Base-by-base conservation (phyloP, 1,284 basidiomycete species). In the Sphaerobolus stellatus region DNA sequence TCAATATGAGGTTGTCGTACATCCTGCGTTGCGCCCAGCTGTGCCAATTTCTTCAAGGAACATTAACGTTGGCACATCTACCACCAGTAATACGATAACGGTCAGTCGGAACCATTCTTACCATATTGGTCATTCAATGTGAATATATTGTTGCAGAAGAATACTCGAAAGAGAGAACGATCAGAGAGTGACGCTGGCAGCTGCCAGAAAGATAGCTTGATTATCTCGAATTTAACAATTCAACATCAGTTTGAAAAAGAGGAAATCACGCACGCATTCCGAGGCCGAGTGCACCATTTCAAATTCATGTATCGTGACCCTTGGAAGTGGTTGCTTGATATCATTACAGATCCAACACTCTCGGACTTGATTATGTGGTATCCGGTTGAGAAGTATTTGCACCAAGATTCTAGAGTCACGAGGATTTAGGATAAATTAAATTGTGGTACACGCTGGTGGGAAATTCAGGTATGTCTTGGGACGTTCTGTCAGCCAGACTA, bases 261-360 rank as follows among this genome's bases (percentile, higher is more conserved):
- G n/a, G 33, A 20, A 11, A 56, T 65, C 3, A 48, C 56, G 5
- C 55, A 53, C n/a, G 50, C 8, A 16, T 65, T 59, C 36, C 25
- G 54, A 8, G 60, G 61, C 8, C 48, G 55, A 38, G 27, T 3
- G 4, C 56, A 58, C n/a, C 33, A 46, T 25, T 64, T 62, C 40
- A 27, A 58, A 16, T 69, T 68, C 40, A 31, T 62, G 24, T 69
- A 66, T 52, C 61, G 62, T 1, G 61, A 67, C 51, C 61, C 62
- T 9, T 68, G 67, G 68, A 52, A 64, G 22, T 63, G 60, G 48
- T 61, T 67, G n/a, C 49, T 63, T 5, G 49, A 40, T 6, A 28
- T 66, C 33, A 52, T 65, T 13, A 53, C 48, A 18, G 67, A 69
- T 34, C 29, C 52, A 44, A 63, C 61, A 2, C 58, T 68, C 3